Percentiles rank a stretch among this genome's conserved stretches.
Conservation (phyloP, 805 yeast genomes). For the Tetrapisispora namnaoensis region DNA sequence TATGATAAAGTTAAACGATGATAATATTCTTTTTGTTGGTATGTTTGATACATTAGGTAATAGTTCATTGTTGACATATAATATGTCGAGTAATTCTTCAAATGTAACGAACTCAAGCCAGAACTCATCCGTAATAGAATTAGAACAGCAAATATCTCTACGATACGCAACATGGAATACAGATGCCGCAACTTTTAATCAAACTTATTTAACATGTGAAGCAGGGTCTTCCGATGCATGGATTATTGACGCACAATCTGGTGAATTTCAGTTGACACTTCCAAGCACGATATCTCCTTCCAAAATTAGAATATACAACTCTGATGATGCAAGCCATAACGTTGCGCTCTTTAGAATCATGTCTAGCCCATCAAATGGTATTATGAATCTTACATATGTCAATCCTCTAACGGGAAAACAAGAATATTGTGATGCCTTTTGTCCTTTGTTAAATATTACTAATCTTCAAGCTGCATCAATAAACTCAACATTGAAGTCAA, state of each 20-base stretch:
- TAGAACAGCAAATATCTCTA: constrained; percentile 54
- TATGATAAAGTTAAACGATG: constrained; percentile 41
- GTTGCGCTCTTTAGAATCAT: constrained; percentile 59
- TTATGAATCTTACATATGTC: constrained; percentile 81
- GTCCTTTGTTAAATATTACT: constrained; percentile 52
- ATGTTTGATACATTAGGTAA: constrained; percentile 53
- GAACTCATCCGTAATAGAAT: constrained; percentile 29
- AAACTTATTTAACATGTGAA: constrained; percentile 49
- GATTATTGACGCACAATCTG: constrained; percentile 43
- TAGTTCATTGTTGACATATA: constrained; percentile 24
- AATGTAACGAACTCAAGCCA: constrained; percentile 29
- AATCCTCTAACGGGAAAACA: constrained; percentile 59
- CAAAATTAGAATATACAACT: constrained; percentile 61
- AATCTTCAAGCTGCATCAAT: constrained; percentile 27
- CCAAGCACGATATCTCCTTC: constrained; percentile 55
- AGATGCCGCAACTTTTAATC: constrained; percentile 30
- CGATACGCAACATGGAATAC: constrained; percentile 44
- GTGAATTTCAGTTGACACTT: constrained; percentile 55
- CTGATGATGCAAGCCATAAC: constrained; percentile 35
- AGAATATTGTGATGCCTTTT: constrained; percentile 73
- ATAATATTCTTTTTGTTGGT: constrained; percentile 73
- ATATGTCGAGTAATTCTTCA: constrained; percentile 23
- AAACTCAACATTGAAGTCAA: constrained; percentile 20
- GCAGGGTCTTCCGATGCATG: constrained; percentile 35
- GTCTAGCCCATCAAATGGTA: constrained; percentile 73